Conservation (phyloP, 345 rosid species). For the Salix purpurea region DNA sequence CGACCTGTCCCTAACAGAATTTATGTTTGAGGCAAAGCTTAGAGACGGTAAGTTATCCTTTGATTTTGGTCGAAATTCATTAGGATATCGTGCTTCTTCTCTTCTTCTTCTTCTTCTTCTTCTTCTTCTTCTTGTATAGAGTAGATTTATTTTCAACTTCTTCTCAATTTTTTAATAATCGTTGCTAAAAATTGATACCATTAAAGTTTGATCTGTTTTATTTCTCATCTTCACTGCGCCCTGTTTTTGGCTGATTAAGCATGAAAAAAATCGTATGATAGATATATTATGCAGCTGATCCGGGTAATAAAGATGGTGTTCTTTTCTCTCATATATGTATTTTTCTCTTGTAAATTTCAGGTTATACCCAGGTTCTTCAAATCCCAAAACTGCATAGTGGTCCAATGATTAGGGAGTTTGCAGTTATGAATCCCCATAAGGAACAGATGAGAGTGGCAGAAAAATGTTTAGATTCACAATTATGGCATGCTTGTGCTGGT, state of each 20-base stretch:
- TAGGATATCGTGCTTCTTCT: background rate
- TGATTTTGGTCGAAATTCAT: background rate
- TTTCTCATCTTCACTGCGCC: background rate
- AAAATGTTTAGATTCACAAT: constrained; percentile 74
- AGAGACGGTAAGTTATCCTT: background rate
- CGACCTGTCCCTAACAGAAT: too few species aligned
- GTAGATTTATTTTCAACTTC: background rate
- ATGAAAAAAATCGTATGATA: background rate
- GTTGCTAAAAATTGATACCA: background rate
- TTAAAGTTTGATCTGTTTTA: background rate
- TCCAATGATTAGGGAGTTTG: constrained; percentile 25
- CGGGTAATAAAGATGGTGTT: background rate
- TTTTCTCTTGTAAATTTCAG: background rate
- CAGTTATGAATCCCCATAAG: constrained; percentile 12
- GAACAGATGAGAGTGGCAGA: constrained; percentile 39
- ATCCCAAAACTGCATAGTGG: background rate
- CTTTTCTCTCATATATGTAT: background rate
- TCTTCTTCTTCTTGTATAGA: background rate
- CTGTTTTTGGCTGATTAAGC: background rate
- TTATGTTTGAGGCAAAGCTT: background rate
- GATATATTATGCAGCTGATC: background rate
- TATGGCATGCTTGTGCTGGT: constrained; percentile 99
- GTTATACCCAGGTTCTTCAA: background rate
- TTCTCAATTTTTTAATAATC: background rate
- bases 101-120: too few species aligned